A percentile compares a stretch with the other conserved stretches of the same genome.
Conservation (phyloP, 495 filamentous ascomycete species). For the Diplogelasinospora grovesii region DNA sequence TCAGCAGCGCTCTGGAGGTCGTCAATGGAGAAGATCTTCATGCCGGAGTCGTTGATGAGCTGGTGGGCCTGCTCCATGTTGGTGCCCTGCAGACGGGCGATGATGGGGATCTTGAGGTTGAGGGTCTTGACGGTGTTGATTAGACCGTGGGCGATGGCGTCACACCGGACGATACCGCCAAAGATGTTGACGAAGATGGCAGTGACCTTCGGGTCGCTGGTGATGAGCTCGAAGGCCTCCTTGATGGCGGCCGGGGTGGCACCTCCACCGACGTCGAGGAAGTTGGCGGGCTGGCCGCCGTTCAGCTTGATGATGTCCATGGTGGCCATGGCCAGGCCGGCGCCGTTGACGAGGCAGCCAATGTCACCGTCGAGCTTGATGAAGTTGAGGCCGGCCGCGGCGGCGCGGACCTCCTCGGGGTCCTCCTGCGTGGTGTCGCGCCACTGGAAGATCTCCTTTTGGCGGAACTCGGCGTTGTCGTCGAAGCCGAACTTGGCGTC, state of each 20-base stretch:
- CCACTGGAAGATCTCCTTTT: conserved; percentile 92
- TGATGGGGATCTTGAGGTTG: conserved; percentile 91
- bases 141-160: conserved; percentile 93
- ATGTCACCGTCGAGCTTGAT: conserved; percentile 99
- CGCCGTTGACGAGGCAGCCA: conserved; percentile 97
- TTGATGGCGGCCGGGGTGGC: conserved; percentile 95
- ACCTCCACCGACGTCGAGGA: conserved; percentile 96
- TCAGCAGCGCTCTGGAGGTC: conserved; percentile 96
- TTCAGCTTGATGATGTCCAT: conserved; percentile 99
- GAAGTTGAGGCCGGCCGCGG: conserved; percentile 92
- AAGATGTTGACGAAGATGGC: conserved; percentile 99
- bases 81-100: conserved; percentile 94
- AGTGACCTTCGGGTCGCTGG: conserved; percentile 94
- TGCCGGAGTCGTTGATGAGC: conserved; percentile 93
- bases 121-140: conserved; percentile 90
- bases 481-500: conserved; percentile 97
- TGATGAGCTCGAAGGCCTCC: conserved; percentile 96
- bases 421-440: conserved; percentile 94
- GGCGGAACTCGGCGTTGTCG: conserved; percentile 97
- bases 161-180: conserved; percentile 95
- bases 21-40: conserved; percentile 99
- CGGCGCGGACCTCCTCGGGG: conserved; percentile 92
- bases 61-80: conserved; percentile 96
- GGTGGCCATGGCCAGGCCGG: conserved; percentile 97
- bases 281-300: conserved; percentile 92